Evolutionary conservation across 495 filamentous ascomycete genomes (phyloP), one percentile per base, ranked within the genome.

Genomic region (Aspergillus affinis): DNA sequence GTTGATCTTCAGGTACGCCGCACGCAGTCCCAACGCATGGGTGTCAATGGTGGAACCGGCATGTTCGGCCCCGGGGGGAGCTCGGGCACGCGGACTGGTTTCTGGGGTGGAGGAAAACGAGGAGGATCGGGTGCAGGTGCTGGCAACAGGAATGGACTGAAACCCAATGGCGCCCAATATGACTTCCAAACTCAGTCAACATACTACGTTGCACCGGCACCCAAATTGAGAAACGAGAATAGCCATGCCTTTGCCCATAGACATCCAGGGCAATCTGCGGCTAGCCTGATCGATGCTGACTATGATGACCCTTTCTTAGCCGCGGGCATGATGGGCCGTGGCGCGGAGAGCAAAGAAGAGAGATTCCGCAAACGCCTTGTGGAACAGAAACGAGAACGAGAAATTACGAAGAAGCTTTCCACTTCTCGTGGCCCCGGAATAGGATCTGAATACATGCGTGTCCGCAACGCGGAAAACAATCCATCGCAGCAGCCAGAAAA

Each of bases 371-470:
- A 87, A 48, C 83, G 86, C 6, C 80, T 93, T 2, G 86, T 81
- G 12, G 85, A 85, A 20, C 81, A 88, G 55, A 86, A 97, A 67
- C 88, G 86, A 60, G 94, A 98, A 71, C 80, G 86, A 8, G 90
- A 96, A 50, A 86, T 98, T 51, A 87, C 87, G 23, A 83, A 84
- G 64, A 86, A 82, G 60, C 81, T 98, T 8, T 81, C 80, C 26
- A 59, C 72, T 19, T 78, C 79, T 5, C 78, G 81, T 2, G 88
- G 88, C 0, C 84, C 80, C 53, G 87, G 88, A 13, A 80, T 89
- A 0, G 92, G 90, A 3, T 85, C 83, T 48, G 89, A 94, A 55
- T 96, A 96, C 75, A 84, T 94, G 73, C 78, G 81, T n/a, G 70
- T 63, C n/a, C 68, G 71, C 48, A 70, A 67, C 19, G 63, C 58